Base-by-base conservation (phyloP, 1,284 basidiomycete species). In the Moniliella sp. region DNA sequence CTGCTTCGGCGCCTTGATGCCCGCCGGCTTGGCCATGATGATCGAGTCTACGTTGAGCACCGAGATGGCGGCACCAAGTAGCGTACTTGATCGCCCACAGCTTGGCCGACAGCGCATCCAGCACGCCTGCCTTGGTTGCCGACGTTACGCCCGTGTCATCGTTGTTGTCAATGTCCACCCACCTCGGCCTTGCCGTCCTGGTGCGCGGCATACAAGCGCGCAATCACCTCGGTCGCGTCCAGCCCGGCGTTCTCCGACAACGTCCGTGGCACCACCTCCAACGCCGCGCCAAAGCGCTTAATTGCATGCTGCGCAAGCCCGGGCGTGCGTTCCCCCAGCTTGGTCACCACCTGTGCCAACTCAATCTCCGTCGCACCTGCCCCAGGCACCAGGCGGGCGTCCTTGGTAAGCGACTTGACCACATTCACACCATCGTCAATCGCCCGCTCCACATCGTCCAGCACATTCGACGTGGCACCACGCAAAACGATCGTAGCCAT, bases 401-500 rank as follows among this genome's bases (percentile, higher is more conserved):
- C 91, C 54, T 84, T 83, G 45, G 94, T 66, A 36, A 99, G 64
- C 17, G 79, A 72, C 65, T 94, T 91, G 64, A 99, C 78, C 27
- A 91, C 86, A 62, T 84, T 88, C 46, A 91, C 83, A 15, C 88
- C 91, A 53, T 97, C 88, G 57, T 97, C 91, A 33, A 99, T 71
- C 16, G 86, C 83, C 17, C 91, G 73, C 62, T 99, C 78, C 15
- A 97, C 72, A 61, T 97, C 91, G 60, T 99, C 91, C 33, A 97
- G 66, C 45, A 76, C 74, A 64, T 91, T 94, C 31, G 81, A 72
- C 1, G 91, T 99, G 25, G 91, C 88, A 3, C 91, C 91, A 12
- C 56, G 52, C 18, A 59, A 40, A 2, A 59, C 55, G 13, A 57
- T 43, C 15, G 55, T 59, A 31, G 50, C 49, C 45, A 59, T 56